These are phyloP conservation scores for Volutella citrinella DNA, from an alignment of 2,329 filamentous ascomycete genomes.

Conservation along the genomic window DNA sequence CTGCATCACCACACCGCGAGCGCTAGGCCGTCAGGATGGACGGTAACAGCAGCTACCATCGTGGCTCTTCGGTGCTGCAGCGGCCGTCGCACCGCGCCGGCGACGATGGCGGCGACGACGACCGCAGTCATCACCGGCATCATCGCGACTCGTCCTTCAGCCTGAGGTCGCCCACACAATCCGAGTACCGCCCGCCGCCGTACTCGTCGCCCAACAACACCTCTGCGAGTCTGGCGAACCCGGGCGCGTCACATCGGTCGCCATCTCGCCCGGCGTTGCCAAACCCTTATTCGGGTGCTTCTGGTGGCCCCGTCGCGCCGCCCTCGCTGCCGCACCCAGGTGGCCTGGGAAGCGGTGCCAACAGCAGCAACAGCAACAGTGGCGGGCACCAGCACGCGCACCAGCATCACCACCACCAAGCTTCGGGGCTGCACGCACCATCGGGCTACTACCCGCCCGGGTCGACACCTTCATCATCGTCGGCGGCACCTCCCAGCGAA, in stretches of 20 bases:
- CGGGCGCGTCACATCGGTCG: conserved; percentile 28
- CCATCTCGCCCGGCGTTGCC: conserved; percentile 28
- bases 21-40: conserved; percentile 37
- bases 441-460: conserved; percentile 39
- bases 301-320: conserved; percentile 27
- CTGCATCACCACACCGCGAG: conserved; percentile 12
- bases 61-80: conserved; percentile 45
- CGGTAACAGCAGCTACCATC: conserved; percentile 41
- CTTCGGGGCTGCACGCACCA: conserved; percentile 43
- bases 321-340: conserved; percentile 29
- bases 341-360: conserved; percentile 22
- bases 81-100: conserved; percentile 33
- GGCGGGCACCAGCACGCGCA: conserved; percentile 22
- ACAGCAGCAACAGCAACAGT: conserved; percentile 8
- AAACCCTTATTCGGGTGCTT: conserved; percentile 30
- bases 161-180: conserved; percentile 47
- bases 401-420: conserved; percentile 25
- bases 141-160: conserved; percentile 38
- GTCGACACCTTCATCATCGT: conserved; percentile 20
- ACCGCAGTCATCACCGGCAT: conserved; percentile 31
- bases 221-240: no score
- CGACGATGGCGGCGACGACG: conserved; percentile 38
- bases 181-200: conserved; percentile 36
- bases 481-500: conserved; percentile 24
- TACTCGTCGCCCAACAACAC: conserved; percentile 27